Conservation (phyloP, 208 protist genomes). For the Crithidia thermophila region DNA sequence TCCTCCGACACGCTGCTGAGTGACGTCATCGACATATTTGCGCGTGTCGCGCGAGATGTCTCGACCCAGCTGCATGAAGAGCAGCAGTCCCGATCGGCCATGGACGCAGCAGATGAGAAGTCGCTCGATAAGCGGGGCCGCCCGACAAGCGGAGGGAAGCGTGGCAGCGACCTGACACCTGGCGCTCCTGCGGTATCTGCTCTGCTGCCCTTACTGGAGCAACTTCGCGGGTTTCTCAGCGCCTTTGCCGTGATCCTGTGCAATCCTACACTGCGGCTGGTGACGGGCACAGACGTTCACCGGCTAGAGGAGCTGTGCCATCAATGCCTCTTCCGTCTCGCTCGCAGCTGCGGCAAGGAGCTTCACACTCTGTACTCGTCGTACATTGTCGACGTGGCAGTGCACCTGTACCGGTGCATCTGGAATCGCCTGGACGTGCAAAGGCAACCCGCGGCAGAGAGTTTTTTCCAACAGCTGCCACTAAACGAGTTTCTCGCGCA, state of each 20-base stretch:
- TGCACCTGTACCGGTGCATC: conserved; percentile 63
- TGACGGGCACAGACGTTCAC: conserved; percentile 51
- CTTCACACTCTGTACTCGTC: conserved; percentile 47
- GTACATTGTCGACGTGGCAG: conserved; percentile 59
- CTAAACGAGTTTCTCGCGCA: conserved; percentile 42
- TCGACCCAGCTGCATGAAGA: conserved; percentile 14
- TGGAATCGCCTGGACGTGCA: conserved; percentile 69
- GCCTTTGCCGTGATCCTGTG: conserved; percentile 48
- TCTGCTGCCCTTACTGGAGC: conserved; percentile 47
- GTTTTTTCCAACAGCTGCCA: conserved; percentile 63
- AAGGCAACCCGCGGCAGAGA: conserved; percentile 36
- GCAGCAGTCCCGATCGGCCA: conserved; percentile 12
- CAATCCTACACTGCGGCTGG: conserved; percentile 43
- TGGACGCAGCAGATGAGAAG: not conserved
- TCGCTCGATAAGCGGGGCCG: not conserved
- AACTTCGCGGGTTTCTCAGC: conserved; percentile 57
- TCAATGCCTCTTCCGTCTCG: conserved; percentile 56
- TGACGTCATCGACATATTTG: conserved; percentile 48
- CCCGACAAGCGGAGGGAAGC: not conserved
- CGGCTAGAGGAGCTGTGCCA: conserved; percentile 80
- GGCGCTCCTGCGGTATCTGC: not conserved
- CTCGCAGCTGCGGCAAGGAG: conserved; percentile 36
- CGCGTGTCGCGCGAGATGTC: conserved; percentile 42
- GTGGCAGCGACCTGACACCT: not conserved
- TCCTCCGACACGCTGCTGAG: conserved; percentile 57